A percentile compares a stretch with the other conserved stretches of the same genome.
Conservation (phyloP, 306 rosid genomes). For the Crotalaria pallida region DNA sequence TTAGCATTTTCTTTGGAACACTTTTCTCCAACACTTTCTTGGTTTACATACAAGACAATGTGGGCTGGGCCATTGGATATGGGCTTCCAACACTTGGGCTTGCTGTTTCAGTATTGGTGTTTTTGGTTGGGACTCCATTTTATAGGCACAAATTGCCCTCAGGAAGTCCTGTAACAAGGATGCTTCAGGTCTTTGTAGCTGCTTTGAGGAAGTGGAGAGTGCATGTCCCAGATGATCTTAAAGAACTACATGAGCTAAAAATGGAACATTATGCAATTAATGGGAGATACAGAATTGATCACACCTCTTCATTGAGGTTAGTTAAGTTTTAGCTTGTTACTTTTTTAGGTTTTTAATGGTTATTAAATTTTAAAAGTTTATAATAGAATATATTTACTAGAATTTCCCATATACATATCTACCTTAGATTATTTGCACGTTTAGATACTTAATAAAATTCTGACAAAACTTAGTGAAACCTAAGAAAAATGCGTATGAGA, state of each 20-base stretch:
- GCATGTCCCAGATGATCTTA: slow-evolving; percentile 47
- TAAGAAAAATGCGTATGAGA: too few relatives aligned
- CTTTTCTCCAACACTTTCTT: slow-evolving; percentile 65
- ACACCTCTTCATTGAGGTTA: slow-evolving; percentile 51
- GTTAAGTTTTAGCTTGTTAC: slow-evolving; percentile 27
- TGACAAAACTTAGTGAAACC: too few relatives aligned
- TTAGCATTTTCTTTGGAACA: slow-evolving; percentile 60
- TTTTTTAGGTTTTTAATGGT: too few relatives aligned
- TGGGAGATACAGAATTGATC: slow-evolving; percentile 40
- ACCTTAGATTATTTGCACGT: too few relatives aligned
- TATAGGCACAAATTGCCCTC: slow-evolving; percentile 75
- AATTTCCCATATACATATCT: too few relatives aligned
- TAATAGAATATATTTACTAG: too few relatives aligned
- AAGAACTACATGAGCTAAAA: slow-evolving; percentile 62
- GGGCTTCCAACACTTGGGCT: slow-evolving; percentile 79
- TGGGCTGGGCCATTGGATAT: slow-evolving; percentile 72
- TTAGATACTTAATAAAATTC: too few relatives aligned
- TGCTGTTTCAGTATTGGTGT: slow-evolving; percentile 49
- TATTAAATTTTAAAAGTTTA: too few relatives aligned
- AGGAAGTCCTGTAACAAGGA: slow-evolving; percentile 62
- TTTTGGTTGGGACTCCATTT: slow-evolving; percentile 49
- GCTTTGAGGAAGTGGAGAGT: slow-evolving; percentile 49
- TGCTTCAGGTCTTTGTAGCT: slow-evolving; percentile 58
- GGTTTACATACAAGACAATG: slow-evolving; percentile 69
- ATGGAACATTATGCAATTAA: slow-evolving; percentile 35